A percentile compares a stretch with the other conserved stretches of the same genome.
Conservation (phyloP, 306 rosid genomes). For the Gleditsia sinensis region DNA sequence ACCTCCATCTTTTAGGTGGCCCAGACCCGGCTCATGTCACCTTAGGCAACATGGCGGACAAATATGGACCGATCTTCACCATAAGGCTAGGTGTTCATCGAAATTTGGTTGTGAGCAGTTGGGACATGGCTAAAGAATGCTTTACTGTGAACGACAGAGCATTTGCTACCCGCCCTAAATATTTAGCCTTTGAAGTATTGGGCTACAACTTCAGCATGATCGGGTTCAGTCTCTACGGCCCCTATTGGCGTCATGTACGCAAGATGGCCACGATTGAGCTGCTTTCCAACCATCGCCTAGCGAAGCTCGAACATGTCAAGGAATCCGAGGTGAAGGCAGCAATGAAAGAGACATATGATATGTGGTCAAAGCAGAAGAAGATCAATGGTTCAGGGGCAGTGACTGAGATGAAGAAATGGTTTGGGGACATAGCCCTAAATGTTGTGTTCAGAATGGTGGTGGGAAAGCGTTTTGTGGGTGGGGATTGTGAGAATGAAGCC, state of each 20-base stretch:
- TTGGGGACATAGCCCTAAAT: slow-evolving; percentile 24
- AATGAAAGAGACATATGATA: slow-evolving; percentile 12
- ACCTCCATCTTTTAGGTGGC: slow-evolving; percentile 30
- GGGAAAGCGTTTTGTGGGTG: slow-evolving; percentile 28
- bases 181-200: not conserved
- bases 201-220: slow-evolving; percentile 25
- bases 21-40: slow-evolving; percentile 5
- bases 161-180: slow-evolving; percentile 16
- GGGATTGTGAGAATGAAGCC: not conserved
- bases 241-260: slow-evolving; percentile 49
- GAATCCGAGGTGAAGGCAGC: slow-evolving; percentile 30
- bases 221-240: slow-evolving; percentile 36
- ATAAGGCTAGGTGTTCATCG: not conserved
- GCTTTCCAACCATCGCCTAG: slow-evolving; percentile 29
- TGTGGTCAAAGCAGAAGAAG: not conserved
- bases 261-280: slow-evolving; percentile 35
- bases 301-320: slow-evolving; percentile 22
- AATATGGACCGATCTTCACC: slow-evolving; percentile 27
- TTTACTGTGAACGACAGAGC: not conserved
- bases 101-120: slow-evolving; percentile 19
- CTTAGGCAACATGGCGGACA: slow-evolving; percentile 20
- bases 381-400: not conserved
- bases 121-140: slow-evolving; percentile 33
- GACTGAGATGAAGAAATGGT: slow-evolving; percentile 48
- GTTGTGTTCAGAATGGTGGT: slow-evolving; percentile 26